Conservation (phyloP, 371 early-diverging fungal species). For the Rhizopus sp. region DNA sequence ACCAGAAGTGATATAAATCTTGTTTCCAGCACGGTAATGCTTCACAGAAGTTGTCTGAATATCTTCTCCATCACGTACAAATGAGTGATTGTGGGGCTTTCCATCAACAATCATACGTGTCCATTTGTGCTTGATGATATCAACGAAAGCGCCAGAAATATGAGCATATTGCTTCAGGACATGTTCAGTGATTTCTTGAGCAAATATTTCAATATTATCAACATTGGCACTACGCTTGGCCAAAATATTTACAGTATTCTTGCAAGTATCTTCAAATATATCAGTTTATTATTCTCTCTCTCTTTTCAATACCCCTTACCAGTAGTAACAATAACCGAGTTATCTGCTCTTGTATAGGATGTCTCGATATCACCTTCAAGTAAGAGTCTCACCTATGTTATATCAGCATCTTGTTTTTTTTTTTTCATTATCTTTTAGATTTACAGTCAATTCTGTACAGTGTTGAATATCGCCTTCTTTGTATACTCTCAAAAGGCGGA, state of each 20-base stretch:
- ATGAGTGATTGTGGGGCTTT: slow-evolving; percentile 78
- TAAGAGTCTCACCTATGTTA: slow-evolving; percentile 58
- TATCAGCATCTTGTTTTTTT: background rate
- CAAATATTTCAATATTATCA: slow-evolving; percentile 77
- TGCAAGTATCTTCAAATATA: slow-evolving; percentile 62
- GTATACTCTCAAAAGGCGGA: slow-evolving; percentile 79
- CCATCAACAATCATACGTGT: slow-evolving; percentile 71
- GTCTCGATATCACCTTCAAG: slow-evolving; percentile 77
- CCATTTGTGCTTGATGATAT: slow-evolving; percentile 78
- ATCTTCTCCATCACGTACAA: slow-evolving; percentile 79
- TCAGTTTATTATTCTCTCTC: slow-evolving; percentile 1
- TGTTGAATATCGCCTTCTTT: slow-evolving; percentile 66
- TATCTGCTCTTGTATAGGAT: slow-evolving; percentile 83
- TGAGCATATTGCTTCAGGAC: slow-evolving; percentile 74
- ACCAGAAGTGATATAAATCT: slow-evolving; percentile 59
- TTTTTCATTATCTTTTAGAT: slow-evolving; percentile 3
- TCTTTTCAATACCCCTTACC: slow-evolving; percentile 24
- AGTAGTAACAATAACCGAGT: slow-evolving; percentile 57
- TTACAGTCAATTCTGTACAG: slow-evolving; percentile 75
- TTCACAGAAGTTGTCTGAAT: slow-evolving; percentile 63
- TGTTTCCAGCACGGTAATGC: slow-evolving; percentile 57
- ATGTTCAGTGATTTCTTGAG: slow-evolving; percentile 68
- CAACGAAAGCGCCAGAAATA: slow-evolving; percentile 69
- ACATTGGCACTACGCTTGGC: slow-evolving; percentile 75
- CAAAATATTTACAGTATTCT: slow-evolving; percentile 80